Percentiles rank a stretch among this genome's conserved stretches.
phyloP scores from a whole-genome alignment of 345 rosid species.

The Hibiscus tridactylites region DNA sequence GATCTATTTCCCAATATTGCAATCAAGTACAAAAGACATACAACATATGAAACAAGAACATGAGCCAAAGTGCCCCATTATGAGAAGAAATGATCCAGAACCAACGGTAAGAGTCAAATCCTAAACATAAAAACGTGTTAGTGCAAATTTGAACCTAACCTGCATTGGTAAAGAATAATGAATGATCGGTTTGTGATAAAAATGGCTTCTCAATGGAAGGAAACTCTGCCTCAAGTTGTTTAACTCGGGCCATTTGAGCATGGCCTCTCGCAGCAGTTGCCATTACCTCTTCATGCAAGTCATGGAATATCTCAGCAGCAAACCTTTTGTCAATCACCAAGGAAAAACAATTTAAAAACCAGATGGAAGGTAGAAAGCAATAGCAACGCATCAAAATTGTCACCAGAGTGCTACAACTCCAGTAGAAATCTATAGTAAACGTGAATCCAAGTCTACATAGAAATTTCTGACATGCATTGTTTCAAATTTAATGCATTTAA shows the following conservation, averaged over 20 bases:
- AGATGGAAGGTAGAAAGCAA: not conserved
- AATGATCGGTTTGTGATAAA: conserved; percentile 74
- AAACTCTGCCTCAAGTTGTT: conserved; percentile 83
- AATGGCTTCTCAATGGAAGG: conserved; percentile 82
- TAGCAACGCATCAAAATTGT: not conserved
- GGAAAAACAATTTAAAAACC: conserved; percentile 5
- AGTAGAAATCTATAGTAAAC: not conserved
- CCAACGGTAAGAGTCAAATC: not conserved
- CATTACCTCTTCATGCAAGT: conserved; percentile 93
- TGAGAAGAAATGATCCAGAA: not conserved
- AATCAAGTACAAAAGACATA: not conserved
- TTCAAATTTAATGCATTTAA: not conserved
- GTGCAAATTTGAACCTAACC: conserved; percentile 34
- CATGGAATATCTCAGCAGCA: conserved; percentile 97
- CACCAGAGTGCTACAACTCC: not conserved
- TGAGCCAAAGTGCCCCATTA: not conserved
- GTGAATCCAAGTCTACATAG: not conserved
- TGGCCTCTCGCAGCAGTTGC: conserved; percentile 95
- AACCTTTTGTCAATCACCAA: conserved; percentile 40
- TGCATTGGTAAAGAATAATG: conserved; percentile 49
- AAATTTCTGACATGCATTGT: not conserved
- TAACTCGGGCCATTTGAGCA: conserved; percentile 76
- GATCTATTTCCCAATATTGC: not conserved
- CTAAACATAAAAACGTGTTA: not conserved
- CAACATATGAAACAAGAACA: not conserved